These are phyloP conservation scores for Prunus padus DNA, from an alignment of 306 rosid species.

Conservation along the genomic window DNA sequence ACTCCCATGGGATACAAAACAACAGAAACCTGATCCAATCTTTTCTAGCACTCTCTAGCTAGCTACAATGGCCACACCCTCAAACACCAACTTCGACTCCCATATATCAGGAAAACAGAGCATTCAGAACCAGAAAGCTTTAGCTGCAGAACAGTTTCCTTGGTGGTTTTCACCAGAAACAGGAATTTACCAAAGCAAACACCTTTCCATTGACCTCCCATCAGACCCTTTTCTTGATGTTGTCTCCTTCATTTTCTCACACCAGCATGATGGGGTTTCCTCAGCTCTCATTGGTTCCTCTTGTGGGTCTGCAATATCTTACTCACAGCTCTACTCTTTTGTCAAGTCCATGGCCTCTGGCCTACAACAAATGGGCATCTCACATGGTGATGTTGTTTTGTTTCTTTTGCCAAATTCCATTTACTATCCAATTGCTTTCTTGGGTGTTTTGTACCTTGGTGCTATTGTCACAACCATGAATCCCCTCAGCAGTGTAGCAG, in stretches of 20 bases:
- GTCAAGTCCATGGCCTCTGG: constrained; percentile 71
- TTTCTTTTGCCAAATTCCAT: constrained; percentile 71
- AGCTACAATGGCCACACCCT: constrained; percentile 26
- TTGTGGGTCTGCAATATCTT: constrained; percentile 59
- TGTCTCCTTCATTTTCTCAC: constrained; percentile 67
- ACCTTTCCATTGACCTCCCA: constrained; percentile 47
- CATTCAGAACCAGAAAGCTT: neutral
- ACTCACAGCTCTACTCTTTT: constrained; percentile 48
- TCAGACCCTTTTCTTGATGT: constrained; percentile 61
- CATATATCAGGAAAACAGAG: constrained; percentile 12
- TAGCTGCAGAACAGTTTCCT: constrained; percentile 20
- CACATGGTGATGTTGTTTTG: constrained; percentile 63
- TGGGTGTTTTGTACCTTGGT: constrained; percentile 56
- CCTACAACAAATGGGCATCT: constrained; percentile 56
- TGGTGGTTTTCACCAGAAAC: constrained; percentile 63
- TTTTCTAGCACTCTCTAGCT: neutral
- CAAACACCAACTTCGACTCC: constrained; percentile 10
- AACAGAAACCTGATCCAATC: neutral
- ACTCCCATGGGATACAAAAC: neutral
- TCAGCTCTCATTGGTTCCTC: constrained; percentile 73
- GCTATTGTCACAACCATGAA: constrained; percentile 68
- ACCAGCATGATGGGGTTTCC: constrained; percentile 51
- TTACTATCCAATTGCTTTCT: constrained; percentile 60
- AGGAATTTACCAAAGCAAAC: constrained; percentile 58
- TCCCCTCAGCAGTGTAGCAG: constrained; percentile 57